A percentile compares a stretch with the other conserved stretches of the same genome.
phyloP scores from a whole-genome alignment of 2,329 filamentous ascomycete genomes.

The Ophiostoma sp. region DNA sequence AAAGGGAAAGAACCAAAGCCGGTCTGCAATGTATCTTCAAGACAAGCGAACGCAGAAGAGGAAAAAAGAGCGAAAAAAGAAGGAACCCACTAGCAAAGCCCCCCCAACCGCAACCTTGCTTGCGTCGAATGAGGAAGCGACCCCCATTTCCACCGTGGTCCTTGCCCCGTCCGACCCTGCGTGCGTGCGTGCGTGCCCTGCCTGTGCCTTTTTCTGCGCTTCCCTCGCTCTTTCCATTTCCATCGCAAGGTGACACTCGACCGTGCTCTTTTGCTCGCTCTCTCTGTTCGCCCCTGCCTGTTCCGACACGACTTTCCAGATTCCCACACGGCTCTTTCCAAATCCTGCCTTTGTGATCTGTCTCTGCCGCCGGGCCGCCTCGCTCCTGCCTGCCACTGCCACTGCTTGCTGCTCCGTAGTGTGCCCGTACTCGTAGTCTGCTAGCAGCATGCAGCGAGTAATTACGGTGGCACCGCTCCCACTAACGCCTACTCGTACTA shows the following conservation, averaged over 20 bases:
- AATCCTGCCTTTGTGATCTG: not conserved
- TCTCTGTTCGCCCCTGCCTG: not conserved
- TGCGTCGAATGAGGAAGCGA: conserved; percentile 14
- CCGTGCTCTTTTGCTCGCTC: not conserved
- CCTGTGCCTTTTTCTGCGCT: not conserved
- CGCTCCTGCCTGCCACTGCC: not conserved
- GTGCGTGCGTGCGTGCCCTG: not conserved
- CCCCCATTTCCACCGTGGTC: conserved; percentile 15
- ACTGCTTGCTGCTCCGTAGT: not conserved
- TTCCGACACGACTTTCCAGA: not conserved
- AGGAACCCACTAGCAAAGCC: conserved; percentile 14
- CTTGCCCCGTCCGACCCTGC: conserved; percentile 10
- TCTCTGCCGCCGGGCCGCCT: not conserved
- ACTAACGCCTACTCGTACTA: not conserved
- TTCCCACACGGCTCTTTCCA: not conserved
- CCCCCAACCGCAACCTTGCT: conserved; percentile 15
- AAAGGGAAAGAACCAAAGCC: not conserved
- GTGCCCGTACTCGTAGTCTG: not conserved
- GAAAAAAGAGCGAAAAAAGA: conserved; percentile 4
- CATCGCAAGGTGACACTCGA: not conserved
- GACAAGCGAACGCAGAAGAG: conserved; percentile 9
- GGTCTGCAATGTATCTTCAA: not conserved
- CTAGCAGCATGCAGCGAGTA: not conserved
- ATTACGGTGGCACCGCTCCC: not conserved
- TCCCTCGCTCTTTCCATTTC: conserved; percentile 12